Evolutionary conservation across 192 early-diverging fungal species (phyloP).

Genomic region (Coemansia biformis): DNA sequence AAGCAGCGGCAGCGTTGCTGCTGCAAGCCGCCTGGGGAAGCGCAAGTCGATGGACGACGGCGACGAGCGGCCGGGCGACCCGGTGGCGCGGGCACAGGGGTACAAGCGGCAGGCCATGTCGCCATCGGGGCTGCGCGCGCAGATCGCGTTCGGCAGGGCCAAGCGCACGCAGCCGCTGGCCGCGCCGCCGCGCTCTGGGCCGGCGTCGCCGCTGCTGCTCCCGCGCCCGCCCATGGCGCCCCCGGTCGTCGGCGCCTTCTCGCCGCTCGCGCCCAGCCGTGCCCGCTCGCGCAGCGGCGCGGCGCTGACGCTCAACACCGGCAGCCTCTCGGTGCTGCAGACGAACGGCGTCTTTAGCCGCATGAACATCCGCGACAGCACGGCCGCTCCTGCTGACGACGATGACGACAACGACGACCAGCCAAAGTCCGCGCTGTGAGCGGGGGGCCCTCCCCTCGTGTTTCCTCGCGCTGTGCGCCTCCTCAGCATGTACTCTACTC

Average conservation of each 20-base stretch:
- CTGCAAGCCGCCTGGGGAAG: slow-evolving; percentile 23
- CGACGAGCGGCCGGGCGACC: neutral
- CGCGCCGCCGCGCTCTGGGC: slow-evolving; percentile 14
- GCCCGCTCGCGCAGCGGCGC: slow-evolving; percentile 36
- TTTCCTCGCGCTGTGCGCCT: too few relatives aligned
- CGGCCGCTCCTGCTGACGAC: slow-evolving; percentile 7
- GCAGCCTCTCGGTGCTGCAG: slow-evolving; percentile 16
- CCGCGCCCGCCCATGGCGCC: slow-evolving; percentile 10
- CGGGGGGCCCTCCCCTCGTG: too few relatives aligned
- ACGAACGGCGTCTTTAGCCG: slow-evolving; percentile 48
- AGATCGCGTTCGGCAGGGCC: slow-evolving; percentile 19
- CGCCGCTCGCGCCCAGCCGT: slow-evolving; percentile 8
- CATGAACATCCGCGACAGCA: slow-evolving; percentile 40
- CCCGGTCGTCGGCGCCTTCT: slow-evolving; percentile 14
- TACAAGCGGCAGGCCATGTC: slow-evolving; percentile 50
- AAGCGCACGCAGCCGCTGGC: slow-evolving; percentile 1
- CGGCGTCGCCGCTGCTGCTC: slow-evolving; percentile 29
- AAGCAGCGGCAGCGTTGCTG: neutral
- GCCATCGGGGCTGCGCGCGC: slow-evolving; percentile 37
- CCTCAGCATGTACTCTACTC: too few relatives aligned
- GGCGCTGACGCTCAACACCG: slow-evolving; percentile 5
- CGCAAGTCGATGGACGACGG: slow-evolving; percentile 35
- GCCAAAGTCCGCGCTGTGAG: too few relatives aligned
- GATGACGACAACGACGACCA: too few relatives aligned
- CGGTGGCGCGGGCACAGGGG: slow-evolving; percentile 6